Evolutionary conservation across 2,329 filamentous ascomycete species (phyloP), one percentile per base, ranked within the genome.

Genomic region (Grosmannia clavigera): DNA sequence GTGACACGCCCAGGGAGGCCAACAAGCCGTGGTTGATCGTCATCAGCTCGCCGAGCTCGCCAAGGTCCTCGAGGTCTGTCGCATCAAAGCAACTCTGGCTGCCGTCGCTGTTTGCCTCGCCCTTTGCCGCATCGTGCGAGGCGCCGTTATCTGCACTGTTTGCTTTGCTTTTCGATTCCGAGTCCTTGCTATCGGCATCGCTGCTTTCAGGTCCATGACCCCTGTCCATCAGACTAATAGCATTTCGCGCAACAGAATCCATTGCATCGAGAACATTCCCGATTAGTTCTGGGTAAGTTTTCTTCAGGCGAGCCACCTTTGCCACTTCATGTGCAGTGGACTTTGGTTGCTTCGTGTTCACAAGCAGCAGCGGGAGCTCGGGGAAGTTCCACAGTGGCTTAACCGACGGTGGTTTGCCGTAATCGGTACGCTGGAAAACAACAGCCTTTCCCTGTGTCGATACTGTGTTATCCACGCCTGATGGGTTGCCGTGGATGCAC

Each of bases 401-500:
- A 5, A 97, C 91, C 0, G 76, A 75, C 0, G 92, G 90, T 3
- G 92, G 89, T 69, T 87, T 86, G 61, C 78, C 78, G 71, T 92
- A 90, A 70, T 95, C 87, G 57, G 78, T 81, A 58, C 92, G 82
- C 68, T 92, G 87, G 75, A 95, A 99, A 3, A 97, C 78, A 1
- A 99, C 91, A 0, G 92, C 94, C 74, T 96, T 96, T 61, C 94
- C 94, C 68, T 95, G 89, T 14, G 92, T 88, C 14, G 92, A 82
- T 33, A 99, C 92, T 3, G 94, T 99, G 72, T 99, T 99, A 74
- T 99, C 94, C 52, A 99, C 90, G 0, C 94, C 94, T 0, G 90
- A 96, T 0, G 94, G 94, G 69, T 95, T 97, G 46, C 92, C 94
- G 70, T 99, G 94, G 64, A 97, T 96, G 73, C 91, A 94, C 84